These are phyloP conservation scores for Podospora pseudocomata DNA, from an alignment of 495 filamentous ascomycete species.

Conservation along the genomic window DNA sequence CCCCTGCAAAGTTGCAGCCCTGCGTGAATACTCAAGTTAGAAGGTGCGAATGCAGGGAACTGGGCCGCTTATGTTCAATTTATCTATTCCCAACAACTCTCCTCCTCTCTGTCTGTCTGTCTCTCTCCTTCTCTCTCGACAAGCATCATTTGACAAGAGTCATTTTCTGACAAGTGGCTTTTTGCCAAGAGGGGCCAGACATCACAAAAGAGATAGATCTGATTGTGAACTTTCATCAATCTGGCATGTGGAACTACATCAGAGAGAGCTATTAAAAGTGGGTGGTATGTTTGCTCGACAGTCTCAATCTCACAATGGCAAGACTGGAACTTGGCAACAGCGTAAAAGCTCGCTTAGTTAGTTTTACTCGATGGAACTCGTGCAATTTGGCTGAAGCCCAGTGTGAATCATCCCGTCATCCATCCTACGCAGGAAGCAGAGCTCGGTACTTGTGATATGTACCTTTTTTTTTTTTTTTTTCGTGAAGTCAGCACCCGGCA, in stretches of 20 bases:
- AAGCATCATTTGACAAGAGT: neutral
- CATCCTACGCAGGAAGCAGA: neutral
- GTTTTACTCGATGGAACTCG: slow-evolving; percentile 8
- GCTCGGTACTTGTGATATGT: slow-evolving; percentile 10
- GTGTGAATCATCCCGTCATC: slow-evolving; percentile 14
- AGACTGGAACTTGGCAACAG: slow-evolving; percentile 1
- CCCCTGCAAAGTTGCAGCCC: neutral
- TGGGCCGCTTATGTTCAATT: neutral
- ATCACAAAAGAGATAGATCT: neutral
- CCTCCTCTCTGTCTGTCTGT: neutral
- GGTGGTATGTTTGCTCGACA: neutral
- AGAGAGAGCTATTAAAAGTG: neutral
- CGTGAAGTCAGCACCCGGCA: neutral
- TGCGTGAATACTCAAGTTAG: neutral
- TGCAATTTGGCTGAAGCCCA: slow-evolving; percentile 21
- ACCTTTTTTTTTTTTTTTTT: neutral
- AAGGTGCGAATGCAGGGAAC: neutral
- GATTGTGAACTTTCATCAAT: neutral
- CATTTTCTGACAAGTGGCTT: neutral
- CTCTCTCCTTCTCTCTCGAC: neutral
- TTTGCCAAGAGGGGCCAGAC: neutral
- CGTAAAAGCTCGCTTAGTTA: slow-evolving; percentile 4
- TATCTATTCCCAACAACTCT: neutral
- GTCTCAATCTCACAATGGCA: neutral
- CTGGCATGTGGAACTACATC: neutral